A percentile compares a stretch with the other conserved stretches of the same genome.
phyloP scores from a whole-genome alignment of 192 early-diverging fungal species.

The Backusella tuberculispora region DNA sequence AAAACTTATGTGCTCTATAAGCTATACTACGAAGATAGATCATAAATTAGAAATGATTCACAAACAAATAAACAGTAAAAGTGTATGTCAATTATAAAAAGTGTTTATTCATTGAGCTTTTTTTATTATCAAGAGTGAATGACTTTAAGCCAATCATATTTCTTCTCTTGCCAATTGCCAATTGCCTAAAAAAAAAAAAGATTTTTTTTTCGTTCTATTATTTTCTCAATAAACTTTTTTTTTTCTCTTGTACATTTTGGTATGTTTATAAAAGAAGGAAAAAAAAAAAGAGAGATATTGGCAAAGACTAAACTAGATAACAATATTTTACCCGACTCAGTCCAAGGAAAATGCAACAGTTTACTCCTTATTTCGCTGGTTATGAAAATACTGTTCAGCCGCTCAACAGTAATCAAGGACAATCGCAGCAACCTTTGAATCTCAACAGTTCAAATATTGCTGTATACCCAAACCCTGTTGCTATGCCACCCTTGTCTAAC shows the following conservation, averaged over 20 bases:
- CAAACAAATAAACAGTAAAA: too few species aligned
- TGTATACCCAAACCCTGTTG: neutral
- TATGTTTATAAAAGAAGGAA: neutral
- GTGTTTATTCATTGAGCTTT: neutral
- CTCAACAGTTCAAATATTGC: conserved; percentile 2
- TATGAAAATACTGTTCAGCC: conserved; percentile 19
- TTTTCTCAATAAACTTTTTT: neutral
- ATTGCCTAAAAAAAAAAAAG: neutral
- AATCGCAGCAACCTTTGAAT: conserved; percentile 17
- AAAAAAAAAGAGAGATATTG: neutral
- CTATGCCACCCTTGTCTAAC: conserved; percentile 17
- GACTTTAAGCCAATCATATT: neutral
- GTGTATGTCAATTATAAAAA: too few species aligned
- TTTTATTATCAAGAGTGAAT: neutral
- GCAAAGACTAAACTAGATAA: neutral
- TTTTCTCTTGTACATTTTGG: neutral
- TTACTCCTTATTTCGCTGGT: conserved; percentile 17
- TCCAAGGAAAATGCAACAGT: neutral
- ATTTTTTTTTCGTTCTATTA: neutral
- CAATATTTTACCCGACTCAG: neutral
- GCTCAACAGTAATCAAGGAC: neutral
- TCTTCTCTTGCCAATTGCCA: neutral
- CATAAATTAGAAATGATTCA: too few species aligned
- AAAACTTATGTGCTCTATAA: too few species aligned
- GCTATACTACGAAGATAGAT: too few species aligned